Conservation (phyloP, 148 eudicot genomes). For the Limonium bicolor region DNA sequence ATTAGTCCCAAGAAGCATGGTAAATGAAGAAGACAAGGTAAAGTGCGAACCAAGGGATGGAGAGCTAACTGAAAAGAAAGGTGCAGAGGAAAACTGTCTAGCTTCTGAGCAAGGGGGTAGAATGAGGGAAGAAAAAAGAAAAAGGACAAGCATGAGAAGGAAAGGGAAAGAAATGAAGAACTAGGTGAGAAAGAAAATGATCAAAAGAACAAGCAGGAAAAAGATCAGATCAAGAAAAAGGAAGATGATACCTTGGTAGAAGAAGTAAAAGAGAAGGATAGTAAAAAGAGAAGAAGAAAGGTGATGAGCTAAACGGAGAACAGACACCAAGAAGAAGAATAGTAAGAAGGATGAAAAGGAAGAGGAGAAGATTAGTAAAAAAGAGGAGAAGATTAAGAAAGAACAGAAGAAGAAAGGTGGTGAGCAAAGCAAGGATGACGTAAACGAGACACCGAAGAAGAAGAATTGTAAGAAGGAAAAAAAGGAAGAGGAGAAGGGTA, state of each 20-base stretch:
- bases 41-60: no score
- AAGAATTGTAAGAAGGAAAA: background rate
- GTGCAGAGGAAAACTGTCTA: no score
- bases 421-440: background rate
- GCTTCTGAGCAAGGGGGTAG: no score
- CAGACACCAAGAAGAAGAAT: background rate
- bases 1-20: no score
- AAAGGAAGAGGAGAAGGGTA: background rate
- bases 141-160: no score
- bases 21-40: no score
- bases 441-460: background rate
- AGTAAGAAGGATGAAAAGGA: background rate
- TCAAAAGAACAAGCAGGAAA: background rate
- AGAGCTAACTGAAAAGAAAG: background rate
- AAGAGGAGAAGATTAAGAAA: slow-evolving; percentile 2
- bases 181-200: no score
- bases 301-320: background rate
- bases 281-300: background rate
- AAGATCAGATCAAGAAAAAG: background rate
- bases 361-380: background rate
- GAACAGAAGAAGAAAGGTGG: slow-evolving; percentile 2
- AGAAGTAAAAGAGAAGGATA: background rate
- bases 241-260: background rate
- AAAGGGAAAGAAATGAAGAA: no score
- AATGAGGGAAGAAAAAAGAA: no score